phyloP scores from a whole-genome alignment of 2,329 filamentous ascomycete genomes.

The Ambrosiella xylebori region DNA sequence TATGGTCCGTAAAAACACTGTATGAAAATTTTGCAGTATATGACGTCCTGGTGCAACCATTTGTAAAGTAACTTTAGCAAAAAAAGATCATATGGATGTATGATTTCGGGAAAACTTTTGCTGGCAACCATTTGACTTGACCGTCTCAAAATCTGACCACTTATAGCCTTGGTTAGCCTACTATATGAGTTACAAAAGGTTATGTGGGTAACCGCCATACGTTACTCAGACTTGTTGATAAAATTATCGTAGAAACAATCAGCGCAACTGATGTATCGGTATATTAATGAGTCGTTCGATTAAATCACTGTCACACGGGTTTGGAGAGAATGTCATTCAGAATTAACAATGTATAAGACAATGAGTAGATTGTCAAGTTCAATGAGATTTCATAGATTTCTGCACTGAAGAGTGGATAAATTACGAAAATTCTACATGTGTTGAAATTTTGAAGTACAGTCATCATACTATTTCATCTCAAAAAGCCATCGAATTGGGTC shows the following conservation, averaged over 20 bases:
- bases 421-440: too few species aligned
- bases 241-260: background rate
- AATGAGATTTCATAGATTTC: too few species aligned
- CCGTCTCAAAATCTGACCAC: background rate
- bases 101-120: background rate
- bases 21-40: background rate
- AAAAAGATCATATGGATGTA: background rate
- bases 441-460: too few species aligned
- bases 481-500: too few species aligned
- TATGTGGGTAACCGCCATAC: background rate
- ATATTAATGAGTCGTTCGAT: background rate
- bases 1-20: background rate
- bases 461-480: background rate
- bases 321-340: background rate
- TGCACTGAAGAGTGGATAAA: too few species aligned
- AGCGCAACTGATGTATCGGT: background rate
- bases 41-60: background rate
- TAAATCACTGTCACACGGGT: background rate
- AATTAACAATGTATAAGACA: too few species aligned
- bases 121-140: background rate
- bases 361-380: too few species aligned
- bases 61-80: background rate
- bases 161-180: background rate
- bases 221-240: background rate
- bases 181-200: background rate